phyloP scores from a whole-genome alignment of 345 rosid species.

The Dipteronia dyeriana region DNA sequence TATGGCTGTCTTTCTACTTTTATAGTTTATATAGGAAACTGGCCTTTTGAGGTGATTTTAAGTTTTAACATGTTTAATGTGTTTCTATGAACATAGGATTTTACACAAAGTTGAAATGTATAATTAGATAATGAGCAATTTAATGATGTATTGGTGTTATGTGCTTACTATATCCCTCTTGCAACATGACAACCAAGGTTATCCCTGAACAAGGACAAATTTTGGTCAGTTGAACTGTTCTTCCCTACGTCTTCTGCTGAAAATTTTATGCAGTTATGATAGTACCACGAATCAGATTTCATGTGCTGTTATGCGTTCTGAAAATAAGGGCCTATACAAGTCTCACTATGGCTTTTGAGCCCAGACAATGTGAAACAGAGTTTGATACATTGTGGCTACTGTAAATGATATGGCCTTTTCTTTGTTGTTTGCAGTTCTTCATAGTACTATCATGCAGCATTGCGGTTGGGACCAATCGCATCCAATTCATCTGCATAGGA shows the following conservation, averaged over 20 bases:
- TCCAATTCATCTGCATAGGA: constrained; percentile 98
- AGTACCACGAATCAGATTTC: background rate
- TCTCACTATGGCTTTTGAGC: background rate
- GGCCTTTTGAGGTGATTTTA: background rate
- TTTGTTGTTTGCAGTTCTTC: constrained; percentile 62
- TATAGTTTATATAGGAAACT: background rate
- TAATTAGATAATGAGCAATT: background rate
- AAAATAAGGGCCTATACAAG: background rate
- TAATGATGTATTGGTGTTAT: background rate
- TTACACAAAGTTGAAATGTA: background rate
- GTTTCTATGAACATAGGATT: background rate
- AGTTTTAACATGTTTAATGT: background rate
- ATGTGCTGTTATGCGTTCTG: background rate
- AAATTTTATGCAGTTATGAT: background rate
- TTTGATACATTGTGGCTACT: background rate
- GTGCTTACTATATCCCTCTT: background rate
- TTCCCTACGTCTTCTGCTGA: background rate
- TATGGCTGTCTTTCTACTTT: background rate
- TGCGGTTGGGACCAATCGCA: constrained; percentile 96
- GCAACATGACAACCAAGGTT: background rate
- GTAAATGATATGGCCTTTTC: constrained; percentile 8
- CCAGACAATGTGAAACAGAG: background rate
- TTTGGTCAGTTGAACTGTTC: background rate
- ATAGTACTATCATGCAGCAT: constrained; percentile 79
- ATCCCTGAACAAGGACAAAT: background rate